Evolutionary conservation across 257 asterid genomes (phyloP).

Genomic region (Oldenlandia corymbosa): DNA sequence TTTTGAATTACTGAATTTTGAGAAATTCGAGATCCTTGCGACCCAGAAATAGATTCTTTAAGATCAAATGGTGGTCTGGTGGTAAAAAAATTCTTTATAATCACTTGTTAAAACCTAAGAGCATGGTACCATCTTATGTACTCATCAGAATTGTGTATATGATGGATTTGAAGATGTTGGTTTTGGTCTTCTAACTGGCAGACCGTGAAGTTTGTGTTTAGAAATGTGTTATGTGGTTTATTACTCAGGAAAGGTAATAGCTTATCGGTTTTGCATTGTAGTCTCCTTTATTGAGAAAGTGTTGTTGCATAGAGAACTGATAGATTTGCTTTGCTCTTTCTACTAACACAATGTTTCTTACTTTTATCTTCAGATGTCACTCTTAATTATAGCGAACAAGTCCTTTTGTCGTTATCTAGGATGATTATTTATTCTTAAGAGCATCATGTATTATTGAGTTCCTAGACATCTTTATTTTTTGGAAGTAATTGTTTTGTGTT

Average conservation of each 20-base stretch:
- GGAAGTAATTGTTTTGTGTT: no score
- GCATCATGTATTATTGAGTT: no score
- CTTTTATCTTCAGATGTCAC: not conserved
- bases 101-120: not conserved
- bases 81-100: no score
- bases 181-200: not conserved
- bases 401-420: no score
- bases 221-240: not conserved
- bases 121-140: not conserved
- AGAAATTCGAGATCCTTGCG: no score
- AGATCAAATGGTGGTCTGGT: no score
- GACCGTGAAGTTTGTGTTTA: not conserved
- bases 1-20: no score
- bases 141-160: not conserved
- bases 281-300: not conserved
- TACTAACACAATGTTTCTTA: not conserved
- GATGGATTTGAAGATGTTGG: not conserved
- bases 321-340: not conserved
- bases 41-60: no score
- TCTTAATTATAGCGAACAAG: no score
- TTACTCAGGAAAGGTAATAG: not conserved
- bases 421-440: no score
- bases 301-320: not conserved
- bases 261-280: not conserved
- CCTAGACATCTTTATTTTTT: no score